phyloP scores from a whole-genome alignment of 2,329 filamentous ascomycete species.

The Tolypocladium tundrense region DNA sequence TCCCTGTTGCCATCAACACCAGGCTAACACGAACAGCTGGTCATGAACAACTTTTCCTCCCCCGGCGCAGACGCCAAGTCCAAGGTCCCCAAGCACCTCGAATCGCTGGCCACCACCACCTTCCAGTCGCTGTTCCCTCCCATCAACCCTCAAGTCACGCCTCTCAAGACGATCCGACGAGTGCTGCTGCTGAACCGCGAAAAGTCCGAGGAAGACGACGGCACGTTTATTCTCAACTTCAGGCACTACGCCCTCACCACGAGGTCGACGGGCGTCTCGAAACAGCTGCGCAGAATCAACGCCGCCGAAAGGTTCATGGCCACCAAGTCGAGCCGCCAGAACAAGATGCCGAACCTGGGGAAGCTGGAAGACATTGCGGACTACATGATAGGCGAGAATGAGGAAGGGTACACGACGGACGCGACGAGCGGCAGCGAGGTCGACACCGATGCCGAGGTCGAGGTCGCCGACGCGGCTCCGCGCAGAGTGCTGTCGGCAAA shows the following conservation, averaged over 20 bases:
- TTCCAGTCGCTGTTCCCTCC: constrained; percentile 95
- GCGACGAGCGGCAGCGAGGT: constrained; percentile 77
- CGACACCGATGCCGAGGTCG: constrained; percentile 92
- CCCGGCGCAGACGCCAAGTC: constrained; percentile 49
- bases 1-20: neutral
- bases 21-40: constrained; percentile 45
- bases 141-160: constrained; percentile 84
- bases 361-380: constrained; percentile 90
- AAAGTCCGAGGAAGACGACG: constrained; percentile 44
- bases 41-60: constrained; percentile 95
- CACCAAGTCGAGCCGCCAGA: constrained; percentile 51
- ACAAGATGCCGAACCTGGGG: constrained; percentile 72
- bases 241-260: constrained; percentile 95
- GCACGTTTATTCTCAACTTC: constrained; percentile 73
- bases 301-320: constrained; percentile 71
- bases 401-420: constrained; percentile 75
- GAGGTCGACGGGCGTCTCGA: constrained; percentile 73
- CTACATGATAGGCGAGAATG: constrained; percentile 78
- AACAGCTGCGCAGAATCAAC: constrained; percentile 72
- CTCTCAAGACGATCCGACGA: constrained; percentile 83
- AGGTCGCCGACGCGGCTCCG: constrained; percentile 59
- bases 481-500: constrained; percentile 51
- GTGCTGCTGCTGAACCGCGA: constrained; percentile 87
- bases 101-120: constrained; percentile 82
- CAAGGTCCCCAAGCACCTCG: constrained; percentile 85